Base-by-base conservation (phyloP, 148 eudicot species). In the Silene conica region DNA sequence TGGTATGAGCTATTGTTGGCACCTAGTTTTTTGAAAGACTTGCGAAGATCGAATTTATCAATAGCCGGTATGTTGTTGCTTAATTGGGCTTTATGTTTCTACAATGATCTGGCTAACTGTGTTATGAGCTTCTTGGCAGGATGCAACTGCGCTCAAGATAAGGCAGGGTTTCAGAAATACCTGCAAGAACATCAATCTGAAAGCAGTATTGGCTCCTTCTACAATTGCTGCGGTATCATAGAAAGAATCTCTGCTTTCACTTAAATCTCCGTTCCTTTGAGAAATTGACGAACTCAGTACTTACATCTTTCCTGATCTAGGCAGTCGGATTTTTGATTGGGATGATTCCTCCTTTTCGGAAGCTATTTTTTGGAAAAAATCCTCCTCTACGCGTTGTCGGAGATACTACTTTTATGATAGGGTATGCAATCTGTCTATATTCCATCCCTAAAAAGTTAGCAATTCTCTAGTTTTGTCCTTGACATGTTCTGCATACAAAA, bases 181-280 rank as follows among this genome's bases (percentile, higher is more conserved):
- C 38, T 43, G 57, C 22, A 52, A 48, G 18, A 73, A 69, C 72
- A 73, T 78, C 3, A 75, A 85, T 61, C 76, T 85, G 52, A 82
- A 80, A 74, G 76, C 77, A 67, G 3, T 83, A 19, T 63, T 83
- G 21, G 76, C 86, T 15, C 86, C 86, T 70, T 77, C 83, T 38
- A 83, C 83, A 28, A 73, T 54, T 59, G 86, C 81, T 71, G 83
- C 83, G 67, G 85, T 83, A 77, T 15, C 70, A 62, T 73, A 20
- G 3, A 38, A 38, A 6, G 21, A 38, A 11, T 65, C 28, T 28
- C 18, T 16, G 7, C 18, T 4, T 7, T 52, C 48, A 55, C 45
- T 54, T 55, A 0, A 19, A 31, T 55, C 25, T 12, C 48, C 46
- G 3, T 28, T 28, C 25, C 25, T 58, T 68, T 68, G 71, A 68